phyloP scores from a whole-genome alignment of 1,284 basidiomycete genomes.

The Ganoderma lucidum region DNA sequence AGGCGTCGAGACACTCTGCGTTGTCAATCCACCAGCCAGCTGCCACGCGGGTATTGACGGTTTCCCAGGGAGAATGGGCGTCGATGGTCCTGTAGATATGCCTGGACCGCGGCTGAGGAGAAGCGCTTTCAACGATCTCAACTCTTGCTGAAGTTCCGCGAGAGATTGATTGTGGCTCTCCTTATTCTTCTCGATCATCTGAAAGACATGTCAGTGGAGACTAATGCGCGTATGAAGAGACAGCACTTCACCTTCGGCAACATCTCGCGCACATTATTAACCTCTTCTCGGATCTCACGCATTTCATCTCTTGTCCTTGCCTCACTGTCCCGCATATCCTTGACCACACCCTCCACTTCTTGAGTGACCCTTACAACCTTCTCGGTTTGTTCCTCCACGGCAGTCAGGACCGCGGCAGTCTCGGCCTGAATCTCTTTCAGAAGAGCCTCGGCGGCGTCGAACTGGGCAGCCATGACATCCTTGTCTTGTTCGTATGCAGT shows the following conservation, averaged over 20 bases:
- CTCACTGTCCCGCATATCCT: constrained; percentile 83
- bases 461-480: constrained; percentile 87
- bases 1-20: constrained; percentile 29
- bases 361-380: constrained; percentile 81
- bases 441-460: constrained; percentile 90
- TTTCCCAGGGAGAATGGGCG: constrained; percentile 59
- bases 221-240: background rate
- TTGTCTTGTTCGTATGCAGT: constrained; percentile 93
- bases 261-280: constrained; percentile 91
- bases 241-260: constrained; percentile 77
- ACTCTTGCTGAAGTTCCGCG: constrained; percentile 89
- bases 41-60: constrained; percentile 93
- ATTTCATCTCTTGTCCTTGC: constrained; percentile 87
- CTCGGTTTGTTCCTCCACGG: constrained; percentile 85
- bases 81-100: constrained; percentile 55
- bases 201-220: constrained; percentile 10
- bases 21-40: constrained; percentile 50
- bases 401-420: constrained; percentile 75
- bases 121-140: constrained; percentile 94
- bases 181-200: constrained; percentile 97
- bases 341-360: constrained; percentile 83
- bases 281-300: constrained; percentile 90
- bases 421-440: constrained; percentile 86
- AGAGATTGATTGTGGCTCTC: constrained; percentile 83
- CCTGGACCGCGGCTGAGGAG: constrained; percentile 82